Base-by-base conservation (phyloP, 2,329 filamentous ascomycete species). In the Pezicula radicicola region DNA sequence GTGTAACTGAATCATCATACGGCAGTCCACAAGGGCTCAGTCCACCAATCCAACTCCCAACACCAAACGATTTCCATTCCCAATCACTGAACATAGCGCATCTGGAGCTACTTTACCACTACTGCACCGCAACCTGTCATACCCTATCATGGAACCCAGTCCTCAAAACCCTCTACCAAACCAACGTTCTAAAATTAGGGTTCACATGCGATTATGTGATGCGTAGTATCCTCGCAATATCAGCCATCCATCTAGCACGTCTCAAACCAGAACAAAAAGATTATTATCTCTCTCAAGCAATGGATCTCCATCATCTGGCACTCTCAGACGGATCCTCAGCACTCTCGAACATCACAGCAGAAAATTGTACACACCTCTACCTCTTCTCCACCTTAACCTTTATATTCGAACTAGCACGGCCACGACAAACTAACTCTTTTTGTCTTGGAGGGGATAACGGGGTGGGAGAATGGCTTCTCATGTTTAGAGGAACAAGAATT, bases 51-150 rank as follows among this genome's bases (percentile, higher is more conserved):
- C 18, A 27, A 33, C 12, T 42, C n/a, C 16, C 18, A 39, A 39
- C 45, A 16, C 33, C 40, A 13, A 27, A 40, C n/a, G 39, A 27
- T 16, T 35, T 42, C 37, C 39, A 12, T 58, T 42, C 30, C 4
- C 21, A n/a, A 8, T 4, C 28, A 16, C 19, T 71, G 19, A 69
- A 70, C 19, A 54, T 73, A 3, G 61, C 70, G 9, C 73, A 78
- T 40, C 66, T 79, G 6, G 75, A 79, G 57, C 68, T 80, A 1
- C 65, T 79, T n/a, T 74, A 79, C 59, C 73, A 79, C 63, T 79
- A 70, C 55, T 72, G 69, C 44, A 73, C 70, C 1, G 69, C 69
- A n/a, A 79, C 77, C 1, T 70, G 69, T 52, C 62, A 67, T 13
- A 78, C 75, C 0, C 61, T 79, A 6, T 71, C 70, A 3, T 63